These are phyloP conservation scores for Pestalotiopsis sp. DNA, from an alignment of 2,329 filamentous ascomycete genomes.

Conservation along the genomic window DNA sequence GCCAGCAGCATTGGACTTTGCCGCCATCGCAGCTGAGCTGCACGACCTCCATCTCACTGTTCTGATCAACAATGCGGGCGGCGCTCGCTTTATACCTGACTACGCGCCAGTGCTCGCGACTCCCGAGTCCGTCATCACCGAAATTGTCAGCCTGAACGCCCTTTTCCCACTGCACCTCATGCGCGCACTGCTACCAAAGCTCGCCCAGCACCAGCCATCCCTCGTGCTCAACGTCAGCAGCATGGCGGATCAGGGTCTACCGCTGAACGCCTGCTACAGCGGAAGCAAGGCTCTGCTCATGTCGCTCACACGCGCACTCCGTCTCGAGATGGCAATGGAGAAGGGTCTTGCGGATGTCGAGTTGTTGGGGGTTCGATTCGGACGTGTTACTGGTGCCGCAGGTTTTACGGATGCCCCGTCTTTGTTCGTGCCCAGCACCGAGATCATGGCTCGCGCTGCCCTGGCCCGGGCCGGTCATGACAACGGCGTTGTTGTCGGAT, in stretches of 20 bases:
- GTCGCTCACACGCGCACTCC: background rate
- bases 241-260: too few species aligned
- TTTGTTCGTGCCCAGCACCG: background rate
- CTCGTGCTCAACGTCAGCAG: background rate
- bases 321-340: background rate
- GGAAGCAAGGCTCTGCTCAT: constrained; percentile 30
- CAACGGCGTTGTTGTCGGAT: constrained; percentile 19
- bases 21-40: background rate
- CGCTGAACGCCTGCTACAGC: constrained; percentile 25
- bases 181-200: background rate
- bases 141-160: too few species aligned
- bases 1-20: background rate
- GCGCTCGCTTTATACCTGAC: too few species aligned
- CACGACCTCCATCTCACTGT: background rate
- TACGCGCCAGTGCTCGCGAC: background rate
- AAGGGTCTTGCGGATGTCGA: background rate
- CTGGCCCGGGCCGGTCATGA: constrained; percentile 23
- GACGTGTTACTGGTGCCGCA: background rate
- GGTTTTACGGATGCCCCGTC: background rate
- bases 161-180: background rate
- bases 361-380: background rate
- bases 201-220: background rate
- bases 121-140: background rate
- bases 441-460: constrained; percentile 9
- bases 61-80: background rate